phyloP scores from a whole-genome alignment of 2,329 filamentous ascomycete species.

The Microcera coccophila region DNA sequence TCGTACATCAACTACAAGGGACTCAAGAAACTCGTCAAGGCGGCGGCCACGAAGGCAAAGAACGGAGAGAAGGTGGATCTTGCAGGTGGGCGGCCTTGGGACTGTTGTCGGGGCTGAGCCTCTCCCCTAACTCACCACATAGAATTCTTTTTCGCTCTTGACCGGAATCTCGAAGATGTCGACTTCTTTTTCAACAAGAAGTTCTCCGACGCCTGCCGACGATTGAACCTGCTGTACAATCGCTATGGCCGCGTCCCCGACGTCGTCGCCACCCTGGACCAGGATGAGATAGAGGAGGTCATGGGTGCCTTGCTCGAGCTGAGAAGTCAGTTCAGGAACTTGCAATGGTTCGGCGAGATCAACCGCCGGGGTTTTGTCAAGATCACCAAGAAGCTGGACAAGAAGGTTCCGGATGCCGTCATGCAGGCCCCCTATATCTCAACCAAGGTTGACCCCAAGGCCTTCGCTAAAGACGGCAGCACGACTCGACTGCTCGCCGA shows the following conservation, averaged over 20 bases:
- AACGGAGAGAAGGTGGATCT: slow-evolving; percentile 76
- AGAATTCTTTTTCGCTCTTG: slow-evolving; percentile 97
- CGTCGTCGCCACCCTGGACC: slow-evolving; percentile 68
- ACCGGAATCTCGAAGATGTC: slow-evolving; percentile 95
- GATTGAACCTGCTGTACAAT: slow-evolving; percentile 80
- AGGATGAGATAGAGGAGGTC: slow-evolving; percentile 86
- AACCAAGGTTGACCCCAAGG: slow-evolving; percentile 82
- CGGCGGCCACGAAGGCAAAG: slow-evolving; percentile 61
- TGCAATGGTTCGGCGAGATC: slow-evolving; percentile 97
- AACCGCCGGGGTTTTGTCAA: slow-evolving; percentile 94
- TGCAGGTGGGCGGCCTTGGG: slow-evolving; percentile 65
- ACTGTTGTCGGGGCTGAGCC: slow-evolving; percentile 26
- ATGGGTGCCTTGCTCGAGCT: slow-evolving; percentile 87
- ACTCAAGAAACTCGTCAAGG: slow-evolving; percentile 93
- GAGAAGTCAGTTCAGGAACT: slow-evolving; percentile 78
- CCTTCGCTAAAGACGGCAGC: slow-evolving; percentile 73
- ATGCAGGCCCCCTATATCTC: slow-evolving; percentile 83
- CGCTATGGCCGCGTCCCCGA: slow-evolving; percentile 76
- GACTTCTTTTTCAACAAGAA: slow-evolving; percentile 97
- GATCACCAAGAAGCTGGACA: slow-evolving; percentile 98
- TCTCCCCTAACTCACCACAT: slow-evolving; percentile 34
- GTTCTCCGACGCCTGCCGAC: slow-evolving; percentile 76
- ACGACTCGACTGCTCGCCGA: slow-evolving; percentile 48
- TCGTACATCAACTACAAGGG: slow-evolving; percentile 87
- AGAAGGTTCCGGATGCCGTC: slow-evolving; percentile 74